These are phyloP conservation scores for Syzygium aromaticum DNA, from an alignment of 345 rosid species.

Conservation along the genomic window DNA sequence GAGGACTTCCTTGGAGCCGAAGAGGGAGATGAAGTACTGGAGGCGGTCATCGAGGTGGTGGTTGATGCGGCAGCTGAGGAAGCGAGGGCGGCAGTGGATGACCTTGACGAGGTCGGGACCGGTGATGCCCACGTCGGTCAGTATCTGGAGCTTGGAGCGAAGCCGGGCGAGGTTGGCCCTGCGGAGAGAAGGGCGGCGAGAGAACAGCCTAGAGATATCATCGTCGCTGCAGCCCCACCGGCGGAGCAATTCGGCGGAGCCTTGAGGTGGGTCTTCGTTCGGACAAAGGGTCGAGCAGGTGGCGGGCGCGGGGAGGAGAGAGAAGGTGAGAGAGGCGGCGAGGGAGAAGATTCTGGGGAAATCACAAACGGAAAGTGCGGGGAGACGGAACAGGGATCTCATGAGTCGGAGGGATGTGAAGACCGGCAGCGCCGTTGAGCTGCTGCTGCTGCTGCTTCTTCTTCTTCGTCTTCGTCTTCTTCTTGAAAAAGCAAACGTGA, in stretches of 20 bases:
- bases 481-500: not conserved
- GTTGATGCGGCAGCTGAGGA: constrained; percentile 52
- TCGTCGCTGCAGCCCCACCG: constrained; percentile 67
- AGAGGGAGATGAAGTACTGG: constrained; percentile 35
- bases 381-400: not conserved
- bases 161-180: constrained; percentile 37
- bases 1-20: constrained; percentile 50
- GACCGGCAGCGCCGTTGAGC: not conserved
- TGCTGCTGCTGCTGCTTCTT: not conserved
- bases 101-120: constrained; percentile 73
- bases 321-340: not conserved
- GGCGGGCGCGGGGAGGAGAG: constrained; percentile 3
- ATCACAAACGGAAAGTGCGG: not conserved
- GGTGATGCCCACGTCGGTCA: constrained; percentile 44
- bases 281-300: constrained; percentile 64
- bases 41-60: constrained; percentile 55
- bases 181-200: constrained; percentile 44
- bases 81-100: constrained; percentile 63
- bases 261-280: constrained; percentile 10
- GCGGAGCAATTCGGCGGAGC: constrained; percentile 31
- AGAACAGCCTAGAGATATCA: constrained; percentile 39
- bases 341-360: not conserved
- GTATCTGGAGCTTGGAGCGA: constrained; percentile 45
- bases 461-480: not conserved
- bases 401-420: not conserved